Evolutionary conservation across 257 asterid species (phyloP).

Genomic region (Solanum ossicruentum): DNA sequence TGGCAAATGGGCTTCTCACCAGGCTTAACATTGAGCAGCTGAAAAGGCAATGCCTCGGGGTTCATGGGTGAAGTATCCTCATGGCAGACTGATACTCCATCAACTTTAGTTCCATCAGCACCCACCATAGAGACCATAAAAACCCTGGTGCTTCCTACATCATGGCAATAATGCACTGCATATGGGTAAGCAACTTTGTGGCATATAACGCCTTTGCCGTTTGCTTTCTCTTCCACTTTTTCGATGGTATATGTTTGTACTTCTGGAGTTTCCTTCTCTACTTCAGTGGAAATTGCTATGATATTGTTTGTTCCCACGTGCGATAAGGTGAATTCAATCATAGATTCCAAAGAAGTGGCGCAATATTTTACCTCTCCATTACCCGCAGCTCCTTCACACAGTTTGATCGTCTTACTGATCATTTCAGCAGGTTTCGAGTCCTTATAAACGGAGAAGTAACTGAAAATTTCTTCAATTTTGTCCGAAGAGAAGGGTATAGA

Average conservation of each 20-base stretch:
- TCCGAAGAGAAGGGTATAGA: conserved; percentile 53
- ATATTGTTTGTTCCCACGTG: background rate
- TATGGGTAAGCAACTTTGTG: background rate
- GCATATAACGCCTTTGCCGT: background rate
- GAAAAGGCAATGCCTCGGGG: too few relatives aligned
- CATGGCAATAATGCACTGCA: background rate
- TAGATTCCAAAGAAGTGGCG: background rate
- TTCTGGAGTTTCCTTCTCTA: too few relatives aligned
- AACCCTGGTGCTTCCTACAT: background rate
- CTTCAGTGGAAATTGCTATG: background rate
- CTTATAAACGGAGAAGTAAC: conserved; percentile 14
- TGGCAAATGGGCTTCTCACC: background rate
- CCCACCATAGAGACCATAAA: background rate
- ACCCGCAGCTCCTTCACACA: background rate
- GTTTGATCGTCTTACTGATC: too few relatives aligned
- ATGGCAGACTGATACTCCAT: background rate
- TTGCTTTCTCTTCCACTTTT: background rate
- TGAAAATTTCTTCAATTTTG: conserved; percentile 28
- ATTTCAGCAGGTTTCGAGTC: background rate
- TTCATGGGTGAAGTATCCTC: too few relatives aligned
- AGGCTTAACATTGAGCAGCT: too few relatives aligned
- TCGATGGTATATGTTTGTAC: too few relatives aligned
- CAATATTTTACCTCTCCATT: background rate
- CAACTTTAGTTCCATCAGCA: background rate
- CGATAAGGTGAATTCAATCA: background rate